Percentiles rank a stretch among this genome's conserved stretches.
Evolutionary conservation across 768 basidiomycete species (phyloP).

Genomic region (Tremella yokohamensis): DNA sequence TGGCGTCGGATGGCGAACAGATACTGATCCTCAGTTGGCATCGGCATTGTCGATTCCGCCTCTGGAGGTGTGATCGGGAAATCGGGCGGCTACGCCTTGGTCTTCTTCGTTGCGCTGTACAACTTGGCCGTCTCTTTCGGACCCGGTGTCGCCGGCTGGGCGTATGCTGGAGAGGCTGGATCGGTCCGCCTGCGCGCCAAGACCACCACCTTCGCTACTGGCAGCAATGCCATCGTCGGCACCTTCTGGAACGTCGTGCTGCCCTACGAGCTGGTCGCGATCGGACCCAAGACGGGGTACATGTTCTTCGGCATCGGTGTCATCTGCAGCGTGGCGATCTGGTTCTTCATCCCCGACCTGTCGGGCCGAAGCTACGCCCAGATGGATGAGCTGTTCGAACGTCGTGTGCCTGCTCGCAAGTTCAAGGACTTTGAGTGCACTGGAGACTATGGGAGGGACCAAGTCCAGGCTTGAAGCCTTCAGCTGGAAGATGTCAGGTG

Average conservation of each 20-base stretch:
- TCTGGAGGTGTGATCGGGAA: constrained; percentile 12
- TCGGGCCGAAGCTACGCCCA: constrained; percentile 11
- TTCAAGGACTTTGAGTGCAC: too few species aligned
- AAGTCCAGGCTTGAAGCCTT: too few species aligned
- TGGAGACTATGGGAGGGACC: too few species aligned
- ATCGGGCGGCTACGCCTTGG: constrained; percentile 12
- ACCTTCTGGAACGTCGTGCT: constrained; percentile 20
- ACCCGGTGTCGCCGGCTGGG: constrained; percentile 21
- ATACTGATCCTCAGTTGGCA: too few species aligned
- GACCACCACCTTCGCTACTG: constrained; percentile 20
- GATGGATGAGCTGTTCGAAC: too few species aligned
- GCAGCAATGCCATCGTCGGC: constrained; percentile 23
- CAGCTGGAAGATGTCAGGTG: too few species aligned
- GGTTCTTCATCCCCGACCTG: constrained; percentile 24
- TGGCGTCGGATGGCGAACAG: too few species aligned
- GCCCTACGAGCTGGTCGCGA: constrained; percentile 19
- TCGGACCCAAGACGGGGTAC: constrained; percentile 22
- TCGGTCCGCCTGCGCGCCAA: constrained; percentile 21
- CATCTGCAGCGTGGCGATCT: constrained; percentile 15
- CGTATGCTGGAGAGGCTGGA: constrained; percentile 22
- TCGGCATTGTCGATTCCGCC: constrained; percentile 20
- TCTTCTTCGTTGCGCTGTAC: constrained; percentile 21
- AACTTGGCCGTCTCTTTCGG: constrained; percentile 13
- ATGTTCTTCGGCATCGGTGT: constrained; percentile 22
- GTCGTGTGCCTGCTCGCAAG: too few species aligned